These are phyloP conservation scores for Diaporthe sp. DNA, from an alignment of 2,329 filamentous ascomycete genomes.

Conservation along the genomic window DNA sequence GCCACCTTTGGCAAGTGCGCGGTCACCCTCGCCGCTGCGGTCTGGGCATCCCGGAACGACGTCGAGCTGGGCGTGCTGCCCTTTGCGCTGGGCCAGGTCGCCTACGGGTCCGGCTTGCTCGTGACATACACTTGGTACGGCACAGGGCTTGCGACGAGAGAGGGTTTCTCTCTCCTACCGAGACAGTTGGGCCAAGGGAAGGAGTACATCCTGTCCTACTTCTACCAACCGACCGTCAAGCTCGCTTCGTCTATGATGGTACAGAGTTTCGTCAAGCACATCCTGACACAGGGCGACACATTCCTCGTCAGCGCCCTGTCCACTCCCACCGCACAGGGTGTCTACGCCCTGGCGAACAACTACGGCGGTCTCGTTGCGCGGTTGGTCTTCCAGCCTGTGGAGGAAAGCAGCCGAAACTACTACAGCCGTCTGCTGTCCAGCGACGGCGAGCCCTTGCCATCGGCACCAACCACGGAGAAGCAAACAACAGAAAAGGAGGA, in stretches of 20 bases:
- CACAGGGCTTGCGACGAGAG: conserved; percentile 65
- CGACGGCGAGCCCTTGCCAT: conserved; percentile 50
- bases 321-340: conserved; percentile 84
- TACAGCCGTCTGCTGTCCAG: conserved; percentile 82
- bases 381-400: conserved; percentile 93
- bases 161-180: conserved; percentile 80
- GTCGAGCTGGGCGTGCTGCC: conserved; percentile 82
- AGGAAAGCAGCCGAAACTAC: conserved; percentile 91
- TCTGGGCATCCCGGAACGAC: conserved; percentile 69
- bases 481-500: neutral
- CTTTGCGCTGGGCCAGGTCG: conserved; percentile 88
- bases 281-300: conserved; percentile 95
- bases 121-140: conserved; percentile 78
- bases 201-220: conserved; percentile 70
- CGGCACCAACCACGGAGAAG: conserved; percentile 43
- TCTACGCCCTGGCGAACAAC: conserved; percentile 94
- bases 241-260: conserved; percentile 87
- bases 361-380: conserved; percentile 92
- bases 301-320: conserved; percentile 86
- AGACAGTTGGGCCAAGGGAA: conserved; percentile 32
- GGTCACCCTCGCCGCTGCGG: conserved; percentile 78
- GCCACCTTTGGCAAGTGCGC: conserved; percentile 85
- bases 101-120: conserved; percentile 79
- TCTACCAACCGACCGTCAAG: conserved; percentile 78
- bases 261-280: conserved; percentile 91